Evolutionary conservation across 306 rosid species (phyloP).

Genomic region (Phaseolus lunatus): DNA sequence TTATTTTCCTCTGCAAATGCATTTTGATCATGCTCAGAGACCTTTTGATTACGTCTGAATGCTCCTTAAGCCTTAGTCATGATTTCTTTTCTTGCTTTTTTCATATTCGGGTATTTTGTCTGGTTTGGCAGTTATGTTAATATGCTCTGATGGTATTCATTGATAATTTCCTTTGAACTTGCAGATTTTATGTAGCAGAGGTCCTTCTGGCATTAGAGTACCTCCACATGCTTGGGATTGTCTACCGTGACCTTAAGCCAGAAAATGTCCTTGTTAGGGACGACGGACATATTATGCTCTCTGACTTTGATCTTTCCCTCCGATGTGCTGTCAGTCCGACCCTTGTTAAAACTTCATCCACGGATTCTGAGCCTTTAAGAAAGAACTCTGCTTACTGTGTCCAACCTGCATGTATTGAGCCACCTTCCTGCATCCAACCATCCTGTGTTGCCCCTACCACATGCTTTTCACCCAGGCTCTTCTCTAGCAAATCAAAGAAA

Average conservation of each 20-base stretch:
- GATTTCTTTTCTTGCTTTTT: conserved; percentile 17
- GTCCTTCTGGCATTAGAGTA: conserved; percentile 89
- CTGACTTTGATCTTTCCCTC: conserved; percentile 95
- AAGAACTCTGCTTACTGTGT: conserved; percentile 81
- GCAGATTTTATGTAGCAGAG: conserved; percentile 98
- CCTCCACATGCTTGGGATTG: conserved; percentile 99
- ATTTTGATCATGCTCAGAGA: conserved; percentile 14
- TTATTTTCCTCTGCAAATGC: neutral
- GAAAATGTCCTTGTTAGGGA: conserved; percentile 96
- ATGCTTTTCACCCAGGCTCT: conserved; percentile 91
- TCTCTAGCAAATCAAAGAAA: conserved; percentile 93
- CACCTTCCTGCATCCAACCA: conserved; percentile 96
- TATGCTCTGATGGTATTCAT: conserved; percentile 23
- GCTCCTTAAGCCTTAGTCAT: conserved; percentile 5
- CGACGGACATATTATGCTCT: conserved; percentile 98
- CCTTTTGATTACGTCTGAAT: conserved; percentile 13
- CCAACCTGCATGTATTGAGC: conserved; percentile 96
- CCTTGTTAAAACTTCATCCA: conserved; percentile 70
- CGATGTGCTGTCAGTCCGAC: conserved; percentile 94
- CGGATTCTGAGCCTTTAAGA: conserved; percentile 74
- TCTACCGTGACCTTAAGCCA: conserved; percentile 98
- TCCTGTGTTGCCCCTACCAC: conserved; percentile 96
- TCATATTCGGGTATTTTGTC: neutral
- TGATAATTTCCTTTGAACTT: conserved; percentile 46
- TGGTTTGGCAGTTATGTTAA: conserved; percentile 6